Conservation (phyloP, 2,329 filamentous ascomycete species). For the Trichophyton equinum region DNA sequence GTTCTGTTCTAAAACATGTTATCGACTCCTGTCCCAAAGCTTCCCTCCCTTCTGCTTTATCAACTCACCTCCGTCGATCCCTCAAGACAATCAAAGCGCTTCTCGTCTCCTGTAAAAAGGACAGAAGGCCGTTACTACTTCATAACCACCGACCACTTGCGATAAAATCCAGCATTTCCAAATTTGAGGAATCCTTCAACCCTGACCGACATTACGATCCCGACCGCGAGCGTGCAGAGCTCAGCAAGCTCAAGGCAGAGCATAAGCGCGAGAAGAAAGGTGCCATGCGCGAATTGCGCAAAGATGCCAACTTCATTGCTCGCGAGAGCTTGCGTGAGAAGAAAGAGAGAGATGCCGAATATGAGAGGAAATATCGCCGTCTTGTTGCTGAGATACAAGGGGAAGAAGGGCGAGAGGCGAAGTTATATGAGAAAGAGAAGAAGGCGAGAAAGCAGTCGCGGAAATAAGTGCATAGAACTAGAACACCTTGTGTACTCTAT, state of each 20-base stretch:
- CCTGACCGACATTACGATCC: constrained; percentile 96
- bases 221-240: constrained; percentile 74
- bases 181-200: constrained; percentile 92
- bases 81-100: constrained; percentile 28
- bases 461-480: neutral
- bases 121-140: constrained; percentile 67
- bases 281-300: constrained; percentile 81
- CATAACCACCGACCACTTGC: constrained; percentile 81
- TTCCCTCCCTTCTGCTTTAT: constrained; percentile 34
- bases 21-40: constrained; percentile 33
- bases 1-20: constrained; percentile 50
- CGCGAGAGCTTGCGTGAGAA: constrained; percentile 82
- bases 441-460: constrained; percentile 46
- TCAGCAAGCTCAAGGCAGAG: constrained; percentile 73
- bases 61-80: constrained; percentile 21
- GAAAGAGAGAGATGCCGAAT: constrained; percentile 82
- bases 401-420: constrained; percentile 75
- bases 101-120: constrained; percentile 48
- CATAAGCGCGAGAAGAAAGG: constrained; percentile 94
- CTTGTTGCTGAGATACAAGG: constrained; percentile 91
- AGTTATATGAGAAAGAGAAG: constrained; percentile 82
- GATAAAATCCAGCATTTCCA: constrained; percentile 78
- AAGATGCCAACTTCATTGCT: constrained; percentile 88
- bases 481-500: neutral
- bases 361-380: constrained; percentile 91